phyloP scores from a whole-genome alignment of 1,284 basidiomycete species.

The Trametes polyzona region DNA sequence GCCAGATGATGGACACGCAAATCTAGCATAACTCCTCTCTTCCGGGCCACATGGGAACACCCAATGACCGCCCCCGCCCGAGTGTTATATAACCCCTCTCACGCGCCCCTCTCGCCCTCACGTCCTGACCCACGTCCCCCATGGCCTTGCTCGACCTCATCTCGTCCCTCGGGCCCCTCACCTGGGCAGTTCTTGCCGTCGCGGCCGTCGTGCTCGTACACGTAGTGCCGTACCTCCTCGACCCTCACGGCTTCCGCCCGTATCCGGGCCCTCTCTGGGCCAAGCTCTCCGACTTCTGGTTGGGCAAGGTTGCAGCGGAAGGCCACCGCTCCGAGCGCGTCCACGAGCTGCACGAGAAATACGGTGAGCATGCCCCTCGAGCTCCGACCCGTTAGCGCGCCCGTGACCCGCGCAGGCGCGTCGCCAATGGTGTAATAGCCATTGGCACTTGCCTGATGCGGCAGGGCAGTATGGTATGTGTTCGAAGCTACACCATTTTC shows the following conservation, averaged over 20 bases:
- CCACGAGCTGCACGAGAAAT: slow-evolving; percentile 76
- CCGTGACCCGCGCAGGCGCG: slow-evolving; percentile 12
- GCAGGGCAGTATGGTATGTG: too few relatives aligned
- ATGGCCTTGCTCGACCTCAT: slow-evolving; percentile 16
- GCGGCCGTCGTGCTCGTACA: slow-evolving; percentile 49
- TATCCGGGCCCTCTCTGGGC: slow-evolving; percentile 81
- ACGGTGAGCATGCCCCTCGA: slow-evolving; percentile 53
- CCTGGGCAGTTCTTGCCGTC: slow-evolving; percentile 30
- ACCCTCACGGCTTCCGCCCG: slow-evolving; percentile 58
- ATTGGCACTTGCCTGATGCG: slow-evolving; percentile 5
- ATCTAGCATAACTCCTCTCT: too few relatives aligned
- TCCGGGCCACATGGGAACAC: slow-evolving; percentile 7
- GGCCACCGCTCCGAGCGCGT: slow-evolving; percentile 81
- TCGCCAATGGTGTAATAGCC: too few relatives aligned
- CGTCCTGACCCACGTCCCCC: neutral
- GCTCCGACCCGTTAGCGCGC: slow-evolving; percentile 18
- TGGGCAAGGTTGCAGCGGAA: slow-evolving; percentile 63
- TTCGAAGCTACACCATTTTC: too few relatives aligned
- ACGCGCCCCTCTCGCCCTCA: neutral
- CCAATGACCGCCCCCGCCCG: slow-evolving; percentile 5
- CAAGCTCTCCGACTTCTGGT: slow-evolving; percentile 78
- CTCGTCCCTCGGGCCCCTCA: slow-evolving; percentile 17
- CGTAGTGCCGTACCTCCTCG: slow-evolving; percentile 60
- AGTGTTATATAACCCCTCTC: slow-evolving; percentile 8
- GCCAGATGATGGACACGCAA: too few relatives aligned